A percentile compares a stretch with the other conserved stretches of the same genome.
phyloP scores from a whole-genome alignment of 1,139 yeast species.

The Yamadazyma blattariae region DNA sequence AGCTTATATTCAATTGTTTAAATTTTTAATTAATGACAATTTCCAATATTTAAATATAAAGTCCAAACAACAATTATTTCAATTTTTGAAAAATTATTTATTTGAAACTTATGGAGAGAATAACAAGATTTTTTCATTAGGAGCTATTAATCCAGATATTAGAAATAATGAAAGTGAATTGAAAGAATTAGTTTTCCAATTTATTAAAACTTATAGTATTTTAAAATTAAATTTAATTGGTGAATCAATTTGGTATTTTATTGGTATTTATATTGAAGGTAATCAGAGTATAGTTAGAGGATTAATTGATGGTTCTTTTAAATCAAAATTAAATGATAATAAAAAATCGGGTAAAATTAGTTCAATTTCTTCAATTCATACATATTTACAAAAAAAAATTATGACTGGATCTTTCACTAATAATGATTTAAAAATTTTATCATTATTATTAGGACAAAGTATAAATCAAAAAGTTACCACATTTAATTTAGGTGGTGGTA shows the following conservation, averaged over 20 bases:
- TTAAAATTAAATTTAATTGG: conserved; percentile 56
- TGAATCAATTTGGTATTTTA: conserved; percentile 61
- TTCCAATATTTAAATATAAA: conserved; percentile 40
- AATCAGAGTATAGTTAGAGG: conserved; percentile 49
- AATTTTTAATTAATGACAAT: conserved; percentile 38
- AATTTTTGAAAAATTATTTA: conserved; percentile 55
- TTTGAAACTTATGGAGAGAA: conserved; percentile 60
- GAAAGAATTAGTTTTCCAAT: conserved; percentile 49
- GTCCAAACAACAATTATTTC: conserved; percentile 56
- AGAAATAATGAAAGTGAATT: conserved; percentile 47
- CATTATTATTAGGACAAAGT: conserved; percentile 43
- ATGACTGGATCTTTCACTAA: conserved; percentile 42
- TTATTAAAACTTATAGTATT: conserved; percentile 52
- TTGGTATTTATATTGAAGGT: conserved; percentile 47
- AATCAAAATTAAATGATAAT: conserved; percentile 46
- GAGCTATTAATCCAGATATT: conserved; percentile 69
- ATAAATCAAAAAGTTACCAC: conserved; percentile 13
- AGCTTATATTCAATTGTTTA: conserved; percentile 53
- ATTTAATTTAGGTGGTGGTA: conserved; percentile 7
- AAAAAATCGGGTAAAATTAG: conserved; percentile 51
- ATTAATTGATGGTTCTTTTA: conserved; percentile 52
- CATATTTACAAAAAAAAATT: conserved; percentile 40
- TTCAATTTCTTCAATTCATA: conserved; percentile 42
- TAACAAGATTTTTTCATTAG: conserved; percentile 60
- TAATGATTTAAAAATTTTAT: conserved; percentile 42